Evolutionary conservation across 257 asterid species (phyloP), one percentile per base, ranked within the genome.

Genomic region (Ilex aquifolium): DNA sequence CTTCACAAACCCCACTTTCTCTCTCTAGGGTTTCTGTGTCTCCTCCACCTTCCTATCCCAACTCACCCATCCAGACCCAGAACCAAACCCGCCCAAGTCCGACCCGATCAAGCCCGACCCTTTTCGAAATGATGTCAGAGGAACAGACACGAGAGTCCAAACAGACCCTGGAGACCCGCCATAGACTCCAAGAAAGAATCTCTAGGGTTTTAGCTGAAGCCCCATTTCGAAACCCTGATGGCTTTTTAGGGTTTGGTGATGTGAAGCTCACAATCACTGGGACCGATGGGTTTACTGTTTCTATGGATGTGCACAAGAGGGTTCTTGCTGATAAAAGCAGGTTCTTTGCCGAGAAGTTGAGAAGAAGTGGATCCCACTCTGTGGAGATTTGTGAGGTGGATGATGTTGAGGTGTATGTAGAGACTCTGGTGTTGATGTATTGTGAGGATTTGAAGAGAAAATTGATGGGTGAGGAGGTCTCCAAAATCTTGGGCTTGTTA

Each of bases 361-460:
- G 80, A 50, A 69, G 79, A 52, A 80, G 77, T 69, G 97, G 90
- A 79, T 57, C 85, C 65, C 95, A 84, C 65, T 73, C 88, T 5
- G 94, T 93, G 40, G 99, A 93, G 76, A 93, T 93, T 72, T 91
- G 88, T 39, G 99, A 90, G 12, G 84, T 95, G 64, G 96, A 87
- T 73, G 95, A 93, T 67, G 94, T 90, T 65, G 94, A 75, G 80
- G 91, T 77, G 30, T 90, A 93, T 59, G 82, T 93, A 65, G 88
- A 93, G 72, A 86, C 87, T 2, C 70, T 93, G 60, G 83, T 81
- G 67, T 95, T 93, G 50, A 87, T 93, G 96, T 93, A 93, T 70
- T 74, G 60, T 54, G 83, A 82, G 44, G 88, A 90, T 53, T 39
- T 87, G 80, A 87, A 82, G 80, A 64, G 57, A 70, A 80, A 76